Conservation (phyloP, 148 eudicot genomes). For the Rhododendron vialii region DNA sequence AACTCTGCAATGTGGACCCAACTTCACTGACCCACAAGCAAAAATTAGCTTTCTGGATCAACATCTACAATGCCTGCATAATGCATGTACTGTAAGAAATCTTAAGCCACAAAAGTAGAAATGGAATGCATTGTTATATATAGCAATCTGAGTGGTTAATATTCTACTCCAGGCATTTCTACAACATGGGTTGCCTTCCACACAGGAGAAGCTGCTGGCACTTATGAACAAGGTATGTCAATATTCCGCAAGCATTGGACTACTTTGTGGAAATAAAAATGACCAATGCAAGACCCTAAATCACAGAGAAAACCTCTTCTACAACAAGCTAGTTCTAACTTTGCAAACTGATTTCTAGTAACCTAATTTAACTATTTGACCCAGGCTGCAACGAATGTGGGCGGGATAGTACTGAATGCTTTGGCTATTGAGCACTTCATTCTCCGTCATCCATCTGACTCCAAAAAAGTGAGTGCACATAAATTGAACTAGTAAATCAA, state of each 20-base stretch:
- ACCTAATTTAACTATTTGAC: neutral
- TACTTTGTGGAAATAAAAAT: neutral
- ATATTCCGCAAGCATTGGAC: neutral
- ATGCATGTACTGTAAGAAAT: conserved; percentile 90
- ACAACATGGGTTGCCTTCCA: conserved; percentile 76
- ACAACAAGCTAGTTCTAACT: neutral
- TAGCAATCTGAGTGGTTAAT: conserved; percentile 11
- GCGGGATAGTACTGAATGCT: conserved; percentile 83
- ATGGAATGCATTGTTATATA: neutral
- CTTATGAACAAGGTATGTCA: conserved; percentile 70
- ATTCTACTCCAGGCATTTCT: conserved; percentile 61
- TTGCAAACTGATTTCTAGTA: neutral
- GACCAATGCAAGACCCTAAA: neutral
- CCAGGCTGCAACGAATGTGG: conserved; percentile 85
- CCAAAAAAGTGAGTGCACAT: conserved; percentile 50
- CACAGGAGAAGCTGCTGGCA: conserved; percentile 63
- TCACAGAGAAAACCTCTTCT: neutral
- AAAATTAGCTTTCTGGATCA: conserved; percentile 97
- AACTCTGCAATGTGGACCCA: conserved; percentile 64
- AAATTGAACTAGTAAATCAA: neutral
- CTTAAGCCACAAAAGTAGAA: conserved; percentile 16
- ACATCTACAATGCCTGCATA: conserved; percentile 80
- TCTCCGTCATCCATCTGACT: conserved; percentile 71
- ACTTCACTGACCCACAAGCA: conserved; percentile 65
- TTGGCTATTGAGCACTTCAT: conserved; percentile 91